Conservation (phyloP, 2,329 filamentous ascomycete species). For the Dothidotthia symphoricarpi region DNA sequence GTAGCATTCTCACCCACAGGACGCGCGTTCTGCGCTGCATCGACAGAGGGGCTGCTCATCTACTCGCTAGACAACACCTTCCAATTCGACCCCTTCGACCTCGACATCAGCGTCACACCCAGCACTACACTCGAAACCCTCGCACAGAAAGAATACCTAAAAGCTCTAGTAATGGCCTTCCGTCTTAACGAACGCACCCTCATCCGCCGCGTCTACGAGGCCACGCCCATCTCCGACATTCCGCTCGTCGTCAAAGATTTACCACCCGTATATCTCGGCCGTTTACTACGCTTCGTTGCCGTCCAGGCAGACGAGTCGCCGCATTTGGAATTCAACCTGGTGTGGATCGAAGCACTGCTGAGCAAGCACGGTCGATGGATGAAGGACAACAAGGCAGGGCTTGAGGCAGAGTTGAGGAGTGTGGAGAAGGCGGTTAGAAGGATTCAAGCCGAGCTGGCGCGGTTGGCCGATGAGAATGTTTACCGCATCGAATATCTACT, state of each 20-base stretch:
- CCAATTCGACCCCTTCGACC: conserved; percentile 92
- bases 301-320: conserved; percentile 85
- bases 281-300: conserved; percentile 82
- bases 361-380: conserved; percentile 83
- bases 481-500: conserved; percentile 86
- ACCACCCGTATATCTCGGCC: conserved; percentile 80
- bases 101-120: conserved; percentile 91
- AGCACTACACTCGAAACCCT: conserved; percentile 67
- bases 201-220: conserved; percentile 81
- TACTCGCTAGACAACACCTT: conserved; percentile 85
- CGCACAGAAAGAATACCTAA: conserved; percentile 77
- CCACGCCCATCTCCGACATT: conserved; percentile 73
- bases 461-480: conserved; percentile 80
- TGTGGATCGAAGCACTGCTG: conserved; percentile 83
- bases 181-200: conserved; percentile 83
- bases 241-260: conserved; percentile 73
- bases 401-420: conserved; percentile 80
- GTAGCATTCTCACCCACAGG: conserved; percentile 88
- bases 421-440: conserved; percentile 76
- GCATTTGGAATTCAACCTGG: conserved; percentile 89
- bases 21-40: conserved; percentile 87
- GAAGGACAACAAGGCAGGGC: conserved; percentile 72
- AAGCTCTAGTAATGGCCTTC: conserved; percentile 95
- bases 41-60: conserved; percentile 88
- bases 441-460: conserved; percentile 79